Percentiles rank a stretch among this genome's conserved stretches.
Conservation (phyloP, 768 basidiomycete genomes). For the Hortiboletus flavorubellus region DNA sequence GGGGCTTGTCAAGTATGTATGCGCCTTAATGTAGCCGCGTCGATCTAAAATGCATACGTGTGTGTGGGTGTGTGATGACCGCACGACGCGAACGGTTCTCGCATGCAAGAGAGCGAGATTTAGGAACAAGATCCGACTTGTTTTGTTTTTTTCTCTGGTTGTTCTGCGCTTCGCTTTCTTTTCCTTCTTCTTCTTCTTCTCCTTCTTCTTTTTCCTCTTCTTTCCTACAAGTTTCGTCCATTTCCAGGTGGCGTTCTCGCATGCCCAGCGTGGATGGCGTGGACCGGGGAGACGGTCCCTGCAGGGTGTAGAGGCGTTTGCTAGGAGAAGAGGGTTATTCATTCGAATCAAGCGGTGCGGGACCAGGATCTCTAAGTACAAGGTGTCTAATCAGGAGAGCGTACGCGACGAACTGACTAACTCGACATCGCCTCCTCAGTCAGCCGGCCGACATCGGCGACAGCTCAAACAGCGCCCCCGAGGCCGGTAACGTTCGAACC, state of each 20-base stretch:
- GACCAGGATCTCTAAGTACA: background rate
- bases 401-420: background rate
- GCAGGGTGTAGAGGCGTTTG: background rate
- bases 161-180: background rate
- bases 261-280: background rate
- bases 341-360: background rate
- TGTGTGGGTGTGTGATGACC: background rate
- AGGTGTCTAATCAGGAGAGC: slow-evolving; percentile 9
- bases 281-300: background rate
- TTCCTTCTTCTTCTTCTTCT: background rate
- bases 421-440: too few relatives aligned
- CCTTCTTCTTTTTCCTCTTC: too few relatives aligned
- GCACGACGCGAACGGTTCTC: background rate
- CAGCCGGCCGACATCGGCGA: too few relatives aligned
- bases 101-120: slow-evolving; percentile 4
- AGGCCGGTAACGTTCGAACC: too few relatives aligned
- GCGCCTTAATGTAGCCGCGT: background rate
- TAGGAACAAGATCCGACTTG: slow-evolving; percentile 15
- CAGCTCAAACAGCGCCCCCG: too few relatives aligned
- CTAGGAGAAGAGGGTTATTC: too few relatives aligned
- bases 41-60: slow-evolving; percentile 6
- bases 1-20: background rate
- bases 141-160: background rate
- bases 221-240: background rate
- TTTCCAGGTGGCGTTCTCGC: background rate